Evolutionary conservation across 805 yeast species (phyloP).

Genomic region (Saccharomyces jurei): DNA sequence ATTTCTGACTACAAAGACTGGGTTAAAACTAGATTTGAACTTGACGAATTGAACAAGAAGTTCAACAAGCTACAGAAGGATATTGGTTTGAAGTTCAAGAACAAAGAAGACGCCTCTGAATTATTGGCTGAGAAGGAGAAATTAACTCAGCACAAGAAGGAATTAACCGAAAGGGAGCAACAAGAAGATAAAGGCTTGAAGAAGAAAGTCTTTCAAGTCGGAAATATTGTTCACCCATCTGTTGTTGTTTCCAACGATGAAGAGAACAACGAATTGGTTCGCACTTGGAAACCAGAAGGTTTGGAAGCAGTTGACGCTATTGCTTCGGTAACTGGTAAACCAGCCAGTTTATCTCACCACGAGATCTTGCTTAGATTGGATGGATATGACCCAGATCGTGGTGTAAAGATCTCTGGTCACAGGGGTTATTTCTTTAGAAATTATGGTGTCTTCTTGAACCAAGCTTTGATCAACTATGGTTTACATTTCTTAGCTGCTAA

Average conservation of each 20-base stretch:
- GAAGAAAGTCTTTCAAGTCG: slow-evolving; percentile 78
- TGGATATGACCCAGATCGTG: slow-evolving; percentile 98
- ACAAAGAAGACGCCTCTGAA: slow-evolving; percentile 88
- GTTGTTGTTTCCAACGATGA: slow-evolving; percentile 85
- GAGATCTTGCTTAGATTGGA: slow-evolving; percentile 89
- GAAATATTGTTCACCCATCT: slow-evolving; percentile 88
- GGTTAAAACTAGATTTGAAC: slow-evolving; percentile 82
- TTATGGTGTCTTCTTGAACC: slow-evolving; percentile 94
- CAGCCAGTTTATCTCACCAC: slow-evolving; percentile 84
- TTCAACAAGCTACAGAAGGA: slow-evolving; percentile 87
- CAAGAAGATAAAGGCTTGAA: slow-evolving; percentile 70
- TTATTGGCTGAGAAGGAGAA: slow-evolving; percentile 74
- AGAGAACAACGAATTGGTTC: slow-evolving; percentile 81
- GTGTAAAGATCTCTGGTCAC: slow-evolving; percentile 95
- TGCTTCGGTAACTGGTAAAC: slow-evolving; percentile 71
- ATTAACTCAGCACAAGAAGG: slow-evolving; percentile 61
- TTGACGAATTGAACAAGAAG: slow-evolving; percentile 83
- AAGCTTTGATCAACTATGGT: slow-evolving; percentile 96
- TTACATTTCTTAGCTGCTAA: slow-evolving; percentile 69
- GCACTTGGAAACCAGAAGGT: slow-evolving; percentile 80
- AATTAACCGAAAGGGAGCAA: slow-evolving; percentile 59
- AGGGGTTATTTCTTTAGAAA: slow-evolving; percentile 95
- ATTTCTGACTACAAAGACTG: slow-evolving; percentile 85
- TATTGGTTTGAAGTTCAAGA: slow-evolving; percentile 86
- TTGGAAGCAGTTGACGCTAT: slow-evolving; percentile 48